A percentile compares a stretch with the other conserved stretches of the same genome.
Evolutionary conservation across 2,329 filamentous ascomycete species (phyloP).

Genomic region (Cladosporium velox): DNA sequence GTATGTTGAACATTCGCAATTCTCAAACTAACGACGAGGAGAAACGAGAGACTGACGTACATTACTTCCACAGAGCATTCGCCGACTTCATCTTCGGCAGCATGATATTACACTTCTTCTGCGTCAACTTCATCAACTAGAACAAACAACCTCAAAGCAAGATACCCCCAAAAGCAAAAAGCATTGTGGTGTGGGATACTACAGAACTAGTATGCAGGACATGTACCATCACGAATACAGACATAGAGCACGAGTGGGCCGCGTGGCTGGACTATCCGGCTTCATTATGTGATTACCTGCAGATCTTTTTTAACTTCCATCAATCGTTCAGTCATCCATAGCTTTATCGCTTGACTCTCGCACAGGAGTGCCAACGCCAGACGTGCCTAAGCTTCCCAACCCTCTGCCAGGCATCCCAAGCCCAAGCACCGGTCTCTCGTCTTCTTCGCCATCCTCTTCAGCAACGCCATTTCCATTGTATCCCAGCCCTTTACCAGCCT

Average conservation of each 20-base stretch:
- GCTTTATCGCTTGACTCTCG: constrained; percentile 1
- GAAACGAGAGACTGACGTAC: background rate
- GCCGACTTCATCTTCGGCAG: constrained; percentile 95
- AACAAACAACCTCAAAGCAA: background rate
- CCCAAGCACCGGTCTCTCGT: constrained; percentile 9
- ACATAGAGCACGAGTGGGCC: background rate
- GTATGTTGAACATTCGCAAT: constrained; percentile 46
- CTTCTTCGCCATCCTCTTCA: constrained; percentile 9
- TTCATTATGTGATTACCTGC: background rate
- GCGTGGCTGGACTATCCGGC: background rate
- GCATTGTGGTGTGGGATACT: background rate
- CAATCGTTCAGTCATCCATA: constrained; percentile 11
- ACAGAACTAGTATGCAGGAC: background rate
- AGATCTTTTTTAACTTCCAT: background rate
- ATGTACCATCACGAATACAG: constrained; percentile 19
- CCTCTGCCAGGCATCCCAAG: constrained; percentile 18
- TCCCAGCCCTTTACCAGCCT: constrained; percentile 1
- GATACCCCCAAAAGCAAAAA: constrained; percentile 2
- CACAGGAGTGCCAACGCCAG: background rate
- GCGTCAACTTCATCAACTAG: constrained; percentile 99
- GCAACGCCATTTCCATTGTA: background rate
- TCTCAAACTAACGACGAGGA: background rate
- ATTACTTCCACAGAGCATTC: constrained; percentile 69
- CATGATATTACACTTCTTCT: constrained; percentile 96
- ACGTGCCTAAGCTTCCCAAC: constrained; percentile 12